Evolutionary conservation across 257 asterid genomes (phyloP).

Genomic region (Nicotiana otophora): DNA sequence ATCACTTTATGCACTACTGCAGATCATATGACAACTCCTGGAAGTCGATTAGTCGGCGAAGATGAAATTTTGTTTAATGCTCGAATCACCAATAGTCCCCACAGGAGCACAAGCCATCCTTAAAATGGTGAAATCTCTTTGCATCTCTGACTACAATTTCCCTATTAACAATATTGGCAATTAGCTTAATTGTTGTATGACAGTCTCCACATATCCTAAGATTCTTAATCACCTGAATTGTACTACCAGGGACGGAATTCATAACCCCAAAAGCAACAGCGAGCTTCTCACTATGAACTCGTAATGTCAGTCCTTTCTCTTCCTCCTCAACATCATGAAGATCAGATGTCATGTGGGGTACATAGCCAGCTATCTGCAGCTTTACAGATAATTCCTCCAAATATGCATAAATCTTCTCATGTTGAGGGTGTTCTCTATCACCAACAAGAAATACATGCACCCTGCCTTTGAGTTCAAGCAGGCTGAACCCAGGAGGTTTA

Average conservation of each 20-base stretch:
- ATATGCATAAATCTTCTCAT: conserved; percentile 51
- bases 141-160: conserved; percentile 88
- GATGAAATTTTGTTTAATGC: not conserved
- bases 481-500: conserved; percentile 84
- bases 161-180: conserved; percentile 51
- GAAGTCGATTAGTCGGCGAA: not conserved
- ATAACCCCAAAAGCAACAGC: conserved; percentile 85
- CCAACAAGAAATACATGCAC: conserved; percentile 66
- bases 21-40: not conserved
- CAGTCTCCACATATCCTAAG: conserved; percentile 83
- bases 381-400: conserved; percentile 51
- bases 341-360: conserved; percentile 55
- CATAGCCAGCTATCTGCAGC: conserved; percentile 68
- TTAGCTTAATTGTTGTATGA: conserved; percentile 62
- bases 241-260: conserved; percentile 62
- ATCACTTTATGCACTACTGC: not conserved
- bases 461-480: conserved; percentile 67
- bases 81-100: conserved; percentile 69
- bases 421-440: conserved; percentile 66
- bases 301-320: conserved; percentile 60
- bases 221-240: conserved; percentile 71
- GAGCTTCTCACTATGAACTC: conserved; percentile 81
- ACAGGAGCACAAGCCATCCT: conserved; percentile 74
- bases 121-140: conserved; percentile 84
- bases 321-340: conserved; percentile 87